phyloP scores from a whole-genome alignment of 1,284 basidiomycete species.

The Coniophora puteana region DNA sequence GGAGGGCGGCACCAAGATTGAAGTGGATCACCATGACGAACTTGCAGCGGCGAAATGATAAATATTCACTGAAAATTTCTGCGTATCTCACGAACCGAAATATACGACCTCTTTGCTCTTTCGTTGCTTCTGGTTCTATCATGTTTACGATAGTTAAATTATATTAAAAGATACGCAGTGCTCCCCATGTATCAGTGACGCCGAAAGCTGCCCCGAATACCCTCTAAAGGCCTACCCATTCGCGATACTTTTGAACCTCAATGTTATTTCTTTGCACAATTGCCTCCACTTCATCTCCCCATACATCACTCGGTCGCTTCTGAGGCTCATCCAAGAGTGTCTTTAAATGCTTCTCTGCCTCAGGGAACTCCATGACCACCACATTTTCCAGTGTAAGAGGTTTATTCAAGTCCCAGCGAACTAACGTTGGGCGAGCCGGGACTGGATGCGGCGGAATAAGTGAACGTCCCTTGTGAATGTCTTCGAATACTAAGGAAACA shows the following conservation, averaged over 20 bases:
- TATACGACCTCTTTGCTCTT: no score
- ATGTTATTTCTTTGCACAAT: slow-evolving; percentile 50
- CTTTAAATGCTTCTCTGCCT: slow-evolving; percentile 67
- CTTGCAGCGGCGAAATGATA: no score
- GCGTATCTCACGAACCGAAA: no score
- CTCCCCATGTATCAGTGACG: no score
- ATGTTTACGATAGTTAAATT: no score
- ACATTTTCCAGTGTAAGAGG: slow-evolving; percentile 74
- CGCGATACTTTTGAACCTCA: slow-evolving; percentile 44
- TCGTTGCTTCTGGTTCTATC: no score
- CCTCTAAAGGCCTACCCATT: slow-evolving; percentile 36
- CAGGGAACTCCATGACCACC: slow-evolving; percentile 74
- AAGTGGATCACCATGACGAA: no score
- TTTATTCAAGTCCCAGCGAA: slow-evolving; percentile 73
- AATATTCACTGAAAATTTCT: no score
- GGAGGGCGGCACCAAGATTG: no score
- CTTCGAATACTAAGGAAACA: slow-evolving; percentile 81
- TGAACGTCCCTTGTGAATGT: slow-evolving; percentile 78
- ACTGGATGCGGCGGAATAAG: slow-evolving; percentile 73
- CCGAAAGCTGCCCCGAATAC: no score
- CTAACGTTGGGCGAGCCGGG: slow-evolving; percentile 64
- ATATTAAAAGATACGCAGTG: no score
- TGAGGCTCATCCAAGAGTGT: slow-evolving; percentile 39
- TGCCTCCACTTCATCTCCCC: slow-evolving; percentile 59
- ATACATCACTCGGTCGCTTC: slow-evolving; percentile 49